Conservation (phyloP, 139 green algal genomes). For the Trebouxia sp. region DNA sequence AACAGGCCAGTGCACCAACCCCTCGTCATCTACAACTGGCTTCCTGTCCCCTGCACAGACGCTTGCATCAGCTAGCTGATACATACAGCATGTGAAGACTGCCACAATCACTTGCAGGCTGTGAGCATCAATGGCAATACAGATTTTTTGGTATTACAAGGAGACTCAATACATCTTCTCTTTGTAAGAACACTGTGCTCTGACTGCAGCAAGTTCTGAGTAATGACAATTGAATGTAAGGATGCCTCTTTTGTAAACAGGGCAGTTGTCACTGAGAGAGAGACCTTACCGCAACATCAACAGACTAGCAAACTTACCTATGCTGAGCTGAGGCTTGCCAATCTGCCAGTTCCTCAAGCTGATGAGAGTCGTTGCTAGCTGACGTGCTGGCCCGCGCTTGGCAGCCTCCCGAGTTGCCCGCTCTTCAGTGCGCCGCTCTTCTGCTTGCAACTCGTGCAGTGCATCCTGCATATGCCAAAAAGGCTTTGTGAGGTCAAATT, state of each 20-base stretch:
- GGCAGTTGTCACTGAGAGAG: too few species aligned
- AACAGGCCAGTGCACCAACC: conserved; percentile 79
- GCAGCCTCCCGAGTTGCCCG: neutral
- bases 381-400: conserved; percentile 36
- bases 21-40: conserved; percentile 59
- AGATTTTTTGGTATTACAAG: too few species aligned
- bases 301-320: conserved; percentile 51
- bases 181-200: too few species aligned
- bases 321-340: conserved; percentile 56
- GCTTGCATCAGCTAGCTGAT: neutral
- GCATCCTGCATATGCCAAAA: neutral
- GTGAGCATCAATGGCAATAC: neutral
- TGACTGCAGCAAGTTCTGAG: too few species aligned
- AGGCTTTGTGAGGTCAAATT: neutral
- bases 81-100: neutral
- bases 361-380: conserved; percentile 47
- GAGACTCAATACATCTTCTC: too few species aligned
- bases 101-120: too few species aligned
- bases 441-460: neutral
- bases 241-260: too few species aligned
- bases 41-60: conserved; percentile 41
- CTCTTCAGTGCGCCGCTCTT: conserved; percentile 5
- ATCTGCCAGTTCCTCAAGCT: conserved; percentile 47
- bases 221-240: too few species aligned
- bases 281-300: too few species aligned